Conservation (phyloP, 1,284 basidiomycete genomes). For the Coniophora puteana region DNA sequence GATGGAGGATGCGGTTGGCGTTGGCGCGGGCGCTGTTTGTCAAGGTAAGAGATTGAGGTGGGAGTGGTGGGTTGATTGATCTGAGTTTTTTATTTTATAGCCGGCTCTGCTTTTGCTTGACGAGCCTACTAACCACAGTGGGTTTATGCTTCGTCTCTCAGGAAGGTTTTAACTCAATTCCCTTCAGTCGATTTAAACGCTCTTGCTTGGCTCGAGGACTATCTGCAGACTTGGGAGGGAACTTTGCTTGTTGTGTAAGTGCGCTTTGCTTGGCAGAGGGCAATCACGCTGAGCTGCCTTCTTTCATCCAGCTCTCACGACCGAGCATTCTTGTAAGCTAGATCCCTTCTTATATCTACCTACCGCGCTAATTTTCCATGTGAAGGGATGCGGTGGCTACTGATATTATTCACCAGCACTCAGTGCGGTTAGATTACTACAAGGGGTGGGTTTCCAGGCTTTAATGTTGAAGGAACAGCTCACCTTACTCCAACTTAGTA, state of each 20-base stretch:
- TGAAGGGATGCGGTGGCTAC: conserved; percentile 88
- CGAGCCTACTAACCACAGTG: conserved; percentile 99
- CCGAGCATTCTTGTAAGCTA: conserved; percentile 85
- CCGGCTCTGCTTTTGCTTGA: conserved; percentile 84
- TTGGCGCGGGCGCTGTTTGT: conserved; percentile 91
- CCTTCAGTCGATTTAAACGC: conserved; percentile 73
- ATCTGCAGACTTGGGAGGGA: conserved; percentile 94
- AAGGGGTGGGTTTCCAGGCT: conserved; percentile 54
- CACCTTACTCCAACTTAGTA: conserved; percentile 51
- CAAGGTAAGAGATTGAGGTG: conserved; percentile 52
- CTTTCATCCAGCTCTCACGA: conserved; percentile 79
- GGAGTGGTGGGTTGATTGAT: conserved; percentile 8
- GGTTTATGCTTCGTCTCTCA: conserved; percentile 19
- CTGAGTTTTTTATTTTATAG: conserved; percentile 39
- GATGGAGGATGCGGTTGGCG: conserved; percentile 90
- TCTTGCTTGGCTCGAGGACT: conserved; percentile 89
- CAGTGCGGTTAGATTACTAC: conserved; percentile 91
- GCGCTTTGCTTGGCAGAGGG: not conserved
- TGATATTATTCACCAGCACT: conserved; percentile 97
- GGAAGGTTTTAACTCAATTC: not conserved
- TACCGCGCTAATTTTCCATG: not conserved
- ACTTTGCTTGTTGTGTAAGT: conserved; percentile 92
- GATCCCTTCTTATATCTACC: not conserved
- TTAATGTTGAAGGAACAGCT: not conserved
- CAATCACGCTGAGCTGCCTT: conserved; percentile 1